Base-by-base conservation (phyloP, 352 stramenopile species). In the Phytophthora pluvialis region DNA sequence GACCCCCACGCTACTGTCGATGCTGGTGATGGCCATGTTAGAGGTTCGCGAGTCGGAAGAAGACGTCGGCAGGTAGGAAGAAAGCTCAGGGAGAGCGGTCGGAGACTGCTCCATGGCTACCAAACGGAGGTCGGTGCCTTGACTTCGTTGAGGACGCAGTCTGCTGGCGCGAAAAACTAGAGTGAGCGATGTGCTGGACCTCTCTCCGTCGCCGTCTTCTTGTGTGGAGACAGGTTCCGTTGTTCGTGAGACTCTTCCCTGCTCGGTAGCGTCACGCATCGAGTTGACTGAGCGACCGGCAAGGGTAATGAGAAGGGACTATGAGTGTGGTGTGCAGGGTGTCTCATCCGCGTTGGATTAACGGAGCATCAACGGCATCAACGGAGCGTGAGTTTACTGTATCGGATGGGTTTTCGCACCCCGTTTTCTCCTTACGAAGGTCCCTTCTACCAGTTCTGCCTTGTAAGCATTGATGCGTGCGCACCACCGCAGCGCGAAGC, bases 391-490 rank as follows among this genome's bases (percentile, higher is more conserved):
- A 64, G 61, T 69, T 69, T 64, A 69, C 60, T 44, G 32, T 33
- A n/a, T 5, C 21, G 21, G 21, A 21, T 21, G 21, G 11, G 5
- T 26, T 44, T 33, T 33, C 38, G 25, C 13, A 51, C 26, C 38
- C 57, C 45, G 44, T 32, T 57, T 21, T 46, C 40, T 32, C 39
- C 45, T 51, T 60, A 46, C 31, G 31, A 35, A 32, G 29, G 60
- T 33, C 50, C 33, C 50, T 62, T 61, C 32, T 26, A 44, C 32
- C 29, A 40, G 40, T 33, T 29, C 18, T 47, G n/a, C 33, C 5
- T 10, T 51, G 15, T 69, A 69, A 69, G 53, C 61, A 64, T 44
- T 69, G 52, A 69, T 64, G 61, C 31, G 61, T 69, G 61, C 61
- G 61, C 40, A 46, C n/a, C 38, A 13, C 15, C 18, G 28, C 32